These are phyloP conservation scores for Straminergon stramineum DNA, from an alignment of 225 moss, liverwort and hornwort species.

Conservation along the genomic window DNA sequence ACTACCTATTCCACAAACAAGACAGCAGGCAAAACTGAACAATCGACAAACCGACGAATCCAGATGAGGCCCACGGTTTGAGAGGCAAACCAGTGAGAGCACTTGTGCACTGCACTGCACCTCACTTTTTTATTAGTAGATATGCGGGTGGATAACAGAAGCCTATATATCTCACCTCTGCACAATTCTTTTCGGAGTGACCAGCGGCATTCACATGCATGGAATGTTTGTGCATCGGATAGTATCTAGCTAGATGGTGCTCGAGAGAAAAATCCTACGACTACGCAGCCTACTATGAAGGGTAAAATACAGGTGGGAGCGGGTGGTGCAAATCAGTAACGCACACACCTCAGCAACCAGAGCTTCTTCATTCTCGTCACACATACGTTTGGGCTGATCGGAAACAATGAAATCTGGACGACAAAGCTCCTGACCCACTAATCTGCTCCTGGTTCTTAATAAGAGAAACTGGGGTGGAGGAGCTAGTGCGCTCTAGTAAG, in stretches of 20 bases:
- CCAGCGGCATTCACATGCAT: conserved; percentile 4
- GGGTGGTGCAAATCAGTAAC: conserved; percentile 31
- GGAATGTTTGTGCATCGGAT: conserved; percentile 13
- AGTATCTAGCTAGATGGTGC: conserved; percentile 9
- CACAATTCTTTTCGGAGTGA: neutral
- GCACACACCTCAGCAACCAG: conserved; percentile 61
- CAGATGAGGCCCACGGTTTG: neutral
- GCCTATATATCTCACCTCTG: conserved; percentile 25
- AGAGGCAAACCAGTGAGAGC: conserved; percentile 9
- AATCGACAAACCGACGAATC: too few relatives aligned
- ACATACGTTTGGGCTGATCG: neutral
- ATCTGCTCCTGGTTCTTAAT: conserved; percentile 9
- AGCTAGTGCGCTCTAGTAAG: conserved; percentile 3
- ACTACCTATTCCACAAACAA: neutral
- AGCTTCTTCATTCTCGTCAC: conserved; percentile 5
- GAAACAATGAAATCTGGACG: conserved; percentile 1
- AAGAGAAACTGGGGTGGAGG: conserved; percentile 5
- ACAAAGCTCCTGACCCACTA: conserved; percentile 23
- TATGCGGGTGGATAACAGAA: conserved; percentile 28
- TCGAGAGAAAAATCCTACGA: conserved; percentile 27
- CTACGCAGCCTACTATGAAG: conserved; percentile 25
- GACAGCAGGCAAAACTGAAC: neutral
- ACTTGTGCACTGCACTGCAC: conserved; percentile 13
- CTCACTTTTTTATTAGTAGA: conserved; percentile 18
- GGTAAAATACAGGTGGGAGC: conserved; percentile 53